Percentiles rank a stretch among this genome's conserved stretches.
Evolutionary conservation across 2,329 filamentous ascomycete species (phyloP).

Genomic region (Cladosporium sp.): DNA sequence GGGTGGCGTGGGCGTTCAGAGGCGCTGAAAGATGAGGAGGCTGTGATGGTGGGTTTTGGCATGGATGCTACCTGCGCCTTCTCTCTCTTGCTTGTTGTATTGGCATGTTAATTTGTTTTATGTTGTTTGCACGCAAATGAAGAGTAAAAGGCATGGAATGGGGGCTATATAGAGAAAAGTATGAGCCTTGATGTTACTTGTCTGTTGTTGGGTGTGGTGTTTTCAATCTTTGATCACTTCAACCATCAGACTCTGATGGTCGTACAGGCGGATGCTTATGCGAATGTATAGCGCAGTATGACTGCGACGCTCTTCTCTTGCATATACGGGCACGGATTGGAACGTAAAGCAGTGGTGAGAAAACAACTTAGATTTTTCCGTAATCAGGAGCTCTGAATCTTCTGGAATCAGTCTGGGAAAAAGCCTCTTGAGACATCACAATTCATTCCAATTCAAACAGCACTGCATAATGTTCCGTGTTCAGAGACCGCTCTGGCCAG

Average conservation of each 20-base stretch:
- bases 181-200: not conserved
- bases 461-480: not conserved
- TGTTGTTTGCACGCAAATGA: not conserved
- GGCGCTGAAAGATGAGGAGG: not conserved
- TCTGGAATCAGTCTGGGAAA: no score
- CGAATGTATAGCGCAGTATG: no score
- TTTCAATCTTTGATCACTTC: not conserved
- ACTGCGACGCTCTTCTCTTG: no score
- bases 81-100: not conserved
- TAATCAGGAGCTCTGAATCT: no score
- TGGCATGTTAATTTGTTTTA: not conserved
- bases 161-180: not conserved
- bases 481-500: conserved; percentile 5
- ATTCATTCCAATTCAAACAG: no score
- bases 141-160: not conserved
- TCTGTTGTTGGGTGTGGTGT: not conserved
- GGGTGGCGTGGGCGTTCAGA: conserved; percentile 10
- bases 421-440: no score
- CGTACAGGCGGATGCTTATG: no score
- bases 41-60: not conserved
- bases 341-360: no score
- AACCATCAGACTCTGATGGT: no score
- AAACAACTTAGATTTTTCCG: no score
- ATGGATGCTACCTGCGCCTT: not conserved
- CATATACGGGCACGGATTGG: no score